Percentiles rank a stretch among this genome's conserved stretches.
Evolutionary conservation across 331 rosid species (phyloP).

Genomic region (Pyracantha coccinea): DNA sequence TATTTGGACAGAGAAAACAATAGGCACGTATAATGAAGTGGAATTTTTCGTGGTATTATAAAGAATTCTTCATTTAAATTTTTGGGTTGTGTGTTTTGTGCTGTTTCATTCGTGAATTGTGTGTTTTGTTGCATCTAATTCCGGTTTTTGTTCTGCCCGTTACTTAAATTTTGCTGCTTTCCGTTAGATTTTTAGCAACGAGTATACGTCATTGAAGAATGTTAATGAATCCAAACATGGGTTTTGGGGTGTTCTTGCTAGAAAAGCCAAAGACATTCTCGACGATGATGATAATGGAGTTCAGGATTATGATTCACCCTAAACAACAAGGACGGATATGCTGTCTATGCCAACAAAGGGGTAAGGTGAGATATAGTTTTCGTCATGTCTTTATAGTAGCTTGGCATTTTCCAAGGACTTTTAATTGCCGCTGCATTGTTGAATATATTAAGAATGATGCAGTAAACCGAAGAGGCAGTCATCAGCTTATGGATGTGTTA

Average conservation of each 20-base stretch:
- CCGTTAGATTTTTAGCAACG: slow-evolving; percentile 49
- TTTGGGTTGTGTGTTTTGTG: too few relatives aligned
- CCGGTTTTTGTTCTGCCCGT: background rate
- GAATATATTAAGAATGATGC: background rate
- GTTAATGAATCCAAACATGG: slow-evolving; percentile 75
- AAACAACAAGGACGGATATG: slow-evolving; percentile 20
- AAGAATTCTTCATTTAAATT: too few relatives aligned
- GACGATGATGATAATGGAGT: too few relatives aligned
- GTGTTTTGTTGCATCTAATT: background rate
- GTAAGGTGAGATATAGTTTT: slow-evolving; percentile 45
- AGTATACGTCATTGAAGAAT: slow-evolving; percentile 68
- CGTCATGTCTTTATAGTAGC: background rate
- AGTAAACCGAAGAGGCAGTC: too few relatives aligned
- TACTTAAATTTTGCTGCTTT: background rate
- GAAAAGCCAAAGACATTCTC: slow-evolving; percentile 55
- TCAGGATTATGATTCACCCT: background rate
- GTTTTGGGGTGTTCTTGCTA: slow-evolving; percentile 82
- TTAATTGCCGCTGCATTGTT: slow-evolving; percentile 9
- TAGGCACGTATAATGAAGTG: too few relatives aligned
- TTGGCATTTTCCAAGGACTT: background rate
- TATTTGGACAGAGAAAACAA: too few relatives aligned
- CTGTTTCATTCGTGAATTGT: background rate
- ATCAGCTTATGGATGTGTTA: too few relatives aligned
- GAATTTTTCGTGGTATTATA: too few relatives aligned
- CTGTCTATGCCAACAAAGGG: slow-evolving; percentile 35